A percentile compares a stretch with the other conserved stretches of the same genome.
These are phyloP conservation scores for Yamadazyma diddensiae DNA, from an alignment of 1,139 yeast species.

Conservation along the genomic window DNA sequence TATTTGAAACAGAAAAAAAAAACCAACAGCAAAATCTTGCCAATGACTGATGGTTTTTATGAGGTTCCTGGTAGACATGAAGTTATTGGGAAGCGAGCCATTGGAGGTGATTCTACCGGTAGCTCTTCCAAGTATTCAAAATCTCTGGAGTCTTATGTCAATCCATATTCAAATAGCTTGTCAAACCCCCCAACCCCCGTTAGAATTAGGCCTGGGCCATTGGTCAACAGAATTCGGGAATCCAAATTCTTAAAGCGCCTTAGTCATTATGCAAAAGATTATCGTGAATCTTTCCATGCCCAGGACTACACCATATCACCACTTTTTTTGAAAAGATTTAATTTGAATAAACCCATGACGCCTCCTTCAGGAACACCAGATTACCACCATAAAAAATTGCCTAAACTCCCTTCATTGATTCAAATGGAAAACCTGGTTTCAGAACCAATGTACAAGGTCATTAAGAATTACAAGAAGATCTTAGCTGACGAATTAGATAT, in stretches of 20 bases:
- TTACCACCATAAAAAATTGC: constrained; percentile 8
- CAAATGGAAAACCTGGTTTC: constrained; percentile 13
- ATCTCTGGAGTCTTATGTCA: not conserved
- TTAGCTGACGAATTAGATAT: constrained; percentile 36
- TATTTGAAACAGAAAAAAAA: constrained; percentile 12
- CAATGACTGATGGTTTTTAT: constrained; percentile 10
- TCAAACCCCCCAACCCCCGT: constrained; percentile 12
- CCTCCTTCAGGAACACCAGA: constrained; percentile 8
- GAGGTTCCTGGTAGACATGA: constrained; percentile 1
- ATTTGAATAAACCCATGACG: constrained; percentile 20
- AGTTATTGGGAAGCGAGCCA: not conserved
- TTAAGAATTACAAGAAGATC: constrained; percentile 24
- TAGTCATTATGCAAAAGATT: constrained; percentile 6
- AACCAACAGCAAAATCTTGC: constrained; percentile 11
- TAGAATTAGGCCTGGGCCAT: constrained; percentile 13
- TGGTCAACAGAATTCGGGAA: constrained; percentile 8
- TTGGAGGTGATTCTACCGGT: not conserved
- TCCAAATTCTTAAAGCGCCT: constrained; percentile 11
- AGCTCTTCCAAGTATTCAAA: not conserved
- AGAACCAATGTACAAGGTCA: constrained; percentile 20
- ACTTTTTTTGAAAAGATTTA: constrained; percentile 32
- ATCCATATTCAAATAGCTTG: constrained; percentile 5
- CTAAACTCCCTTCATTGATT: constrained; percentile 19
- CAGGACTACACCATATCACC: constrained; percentile 31
- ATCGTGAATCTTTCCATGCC: constrained; percentile 2